Conservation (phyloP, 2,329 filamentous ascomycete species). For the Periconia sp. region DNA sequence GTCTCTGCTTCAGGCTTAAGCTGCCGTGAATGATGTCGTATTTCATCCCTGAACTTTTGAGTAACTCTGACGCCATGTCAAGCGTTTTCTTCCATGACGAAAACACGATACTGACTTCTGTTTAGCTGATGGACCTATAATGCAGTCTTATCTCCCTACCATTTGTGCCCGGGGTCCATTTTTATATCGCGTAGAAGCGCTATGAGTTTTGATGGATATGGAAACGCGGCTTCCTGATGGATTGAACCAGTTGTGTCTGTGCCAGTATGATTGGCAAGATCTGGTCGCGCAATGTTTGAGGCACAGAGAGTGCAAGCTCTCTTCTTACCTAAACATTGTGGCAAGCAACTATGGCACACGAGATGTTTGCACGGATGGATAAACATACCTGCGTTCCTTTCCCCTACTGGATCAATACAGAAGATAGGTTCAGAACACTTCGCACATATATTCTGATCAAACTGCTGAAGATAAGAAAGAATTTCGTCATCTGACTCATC, state of each 20-base stretch:
- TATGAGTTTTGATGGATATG: too few species aligned
- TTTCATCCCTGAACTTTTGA: constrained; percentile 38
- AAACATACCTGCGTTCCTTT: too few species aligned
- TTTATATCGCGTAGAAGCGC: background rate
- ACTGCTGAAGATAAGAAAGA: background rate
- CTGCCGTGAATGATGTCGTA: constrained; percentile 52
- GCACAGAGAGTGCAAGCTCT: too few species aligned
- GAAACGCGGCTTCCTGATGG: too few species aligned
- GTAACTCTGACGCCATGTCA: constrained; percentile 46
- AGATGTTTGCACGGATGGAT: too few species aligned
- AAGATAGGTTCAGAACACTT: too few species aligned
- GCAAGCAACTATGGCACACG: too few species aligned
- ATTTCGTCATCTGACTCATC: background rate
- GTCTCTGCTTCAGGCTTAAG: constrained; percentile 45
- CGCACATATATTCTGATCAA: background rate
- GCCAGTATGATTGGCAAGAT: too few species aligned
- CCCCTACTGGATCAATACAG: too few species aligned
- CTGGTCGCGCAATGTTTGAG: too few species aligned
- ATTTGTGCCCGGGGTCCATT: background rate
- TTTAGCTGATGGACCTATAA: background rate
- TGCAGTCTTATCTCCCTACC: background rate
- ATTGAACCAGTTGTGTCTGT: too few species aligned
- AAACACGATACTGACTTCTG: constrained; percentile 50
- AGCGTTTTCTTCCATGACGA: constrained; percentile 55
- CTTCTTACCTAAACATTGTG: too few species aligned